A percentile compares a stretch with the other conserved stretches of the same genome.
Conservation (phyloP, 1,139 yeast genomes). For the Blastobotrys elegans region DNA sequence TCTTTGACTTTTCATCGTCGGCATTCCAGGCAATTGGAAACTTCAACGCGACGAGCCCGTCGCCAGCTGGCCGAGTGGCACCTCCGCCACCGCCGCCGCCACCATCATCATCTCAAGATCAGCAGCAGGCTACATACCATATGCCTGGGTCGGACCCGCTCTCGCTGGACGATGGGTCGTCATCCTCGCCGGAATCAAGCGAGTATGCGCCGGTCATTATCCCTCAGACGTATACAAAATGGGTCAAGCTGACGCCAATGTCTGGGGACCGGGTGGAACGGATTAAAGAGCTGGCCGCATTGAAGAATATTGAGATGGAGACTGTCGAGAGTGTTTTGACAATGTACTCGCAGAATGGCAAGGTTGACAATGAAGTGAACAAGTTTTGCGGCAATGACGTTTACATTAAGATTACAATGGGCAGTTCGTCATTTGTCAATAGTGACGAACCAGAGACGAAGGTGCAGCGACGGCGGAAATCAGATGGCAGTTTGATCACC, state of each 20-base stretch:
- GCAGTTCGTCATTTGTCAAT: slow-evolving; percentile 19
- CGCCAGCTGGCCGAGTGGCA: not conserved
- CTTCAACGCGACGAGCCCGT: not conserved
- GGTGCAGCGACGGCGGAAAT: slow-evolving; percentile 15
- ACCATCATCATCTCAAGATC: not conserved
- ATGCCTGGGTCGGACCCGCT: slow-evolving; percentile 4
- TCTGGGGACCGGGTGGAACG: slow-evolving; percentile 26
- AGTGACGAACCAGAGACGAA: slow-evolving; percentile 18
- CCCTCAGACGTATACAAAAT: slow-evolving; percentile 23
- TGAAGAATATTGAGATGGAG: slow-evolving; percentile 30
- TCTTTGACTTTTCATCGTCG: not conserved
- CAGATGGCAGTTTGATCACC: slow-evolving; percentile 9
- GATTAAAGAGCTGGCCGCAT: slow-evolving; percentile 29
- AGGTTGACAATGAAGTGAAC: slow-evolving; percentile 25
- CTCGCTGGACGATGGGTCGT: not conserved
- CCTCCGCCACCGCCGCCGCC: not conserved
- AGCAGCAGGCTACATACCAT: not conserved
- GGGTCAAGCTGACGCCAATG: slow-evolving; percentile 32
- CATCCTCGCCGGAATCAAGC: slow-evolving; percentile 2
- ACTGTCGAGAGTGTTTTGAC: slow-evolving; percentile 32
- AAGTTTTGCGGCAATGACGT: slow-evolving; percentile 29
- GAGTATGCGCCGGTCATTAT: slow-evolving; percentile 1
- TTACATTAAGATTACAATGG: slow-evolving; percentile 29
- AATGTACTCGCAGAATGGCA: slow-evolving; percentile 24
- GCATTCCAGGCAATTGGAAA: not conserved